These are phyloP conservation scores for Huntiella abstrusa DNA, from an alignment of 2,329 filamentous ascomycete species.

Conservation along the genomic window DNA sequence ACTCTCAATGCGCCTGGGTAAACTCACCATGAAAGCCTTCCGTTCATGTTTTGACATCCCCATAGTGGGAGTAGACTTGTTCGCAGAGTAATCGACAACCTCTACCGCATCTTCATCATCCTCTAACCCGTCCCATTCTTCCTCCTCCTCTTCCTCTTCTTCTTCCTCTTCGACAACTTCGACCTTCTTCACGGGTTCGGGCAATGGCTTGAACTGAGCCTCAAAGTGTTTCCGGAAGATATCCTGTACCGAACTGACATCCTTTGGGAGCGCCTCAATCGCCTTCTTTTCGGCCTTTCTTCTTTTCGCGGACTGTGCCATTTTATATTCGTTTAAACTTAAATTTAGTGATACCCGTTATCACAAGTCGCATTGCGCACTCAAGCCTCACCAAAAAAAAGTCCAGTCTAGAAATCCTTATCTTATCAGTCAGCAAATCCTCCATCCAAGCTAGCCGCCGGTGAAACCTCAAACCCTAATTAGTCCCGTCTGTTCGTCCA, in stretches of 20 bases:
- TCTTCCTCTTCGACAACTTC: constrained; percentile 15
- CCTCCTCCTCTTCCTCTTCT: constrained; percentile 14
- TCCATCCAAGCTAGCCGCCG: no score
- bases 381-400: no score
- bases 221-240: constrained; percentile 77
- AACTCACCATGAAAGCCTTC: constrained; percentile 56
- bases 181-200: constrained; percentile 16
- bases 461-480: no score
- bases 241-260: constrained; percentile 42
- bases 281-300: constrained; percentile 21
- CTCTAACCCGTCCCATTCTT: constrained; percentile 13
- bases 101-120: constrained; percentile 25
- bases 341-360: no score
- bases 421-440: no score
- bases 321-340: no score
- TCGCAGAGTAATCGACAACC: constrained; percentile 40
- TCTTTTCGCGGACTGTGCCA: constrained; percentile 14
- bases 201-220: constrained; percentile 62
- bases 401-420: no score
- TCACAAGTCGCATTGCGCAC: no score
- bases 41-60: constrained; percentile 47
- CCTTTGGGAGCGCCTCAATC: neutral
- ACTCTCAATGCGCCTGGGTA: neutral
- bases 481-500: no score
- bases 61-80: constrained; percentile 20